phyloP scores from a whole-genome alignment of 2,329 filamentous ascomycete genomes.

The Amauroascus verrucosus region DNA sequence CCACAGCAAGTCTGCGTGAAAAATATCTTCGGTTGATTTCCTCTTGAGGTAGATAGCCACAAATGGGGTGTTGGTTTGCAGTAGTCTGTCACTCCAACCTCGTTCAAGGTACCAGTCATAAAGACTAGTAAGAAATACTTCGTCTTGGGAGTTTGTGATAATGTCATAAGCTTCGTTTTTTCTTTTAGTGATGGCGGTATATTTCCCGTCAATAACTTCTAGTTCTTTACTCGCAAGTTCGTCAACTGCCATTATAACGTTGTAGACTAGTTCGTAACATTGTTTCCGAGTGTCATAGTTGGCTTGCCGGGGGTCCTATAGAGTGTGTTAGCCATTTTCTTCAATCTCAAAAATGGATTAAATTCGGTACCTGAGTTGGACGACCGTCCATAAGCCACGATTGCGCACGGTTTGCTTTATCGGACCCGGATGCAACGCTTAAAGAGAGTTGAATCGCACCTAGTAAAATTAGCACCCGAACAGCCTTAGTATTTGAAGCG shows the following conservation, averaged over 20 bases:
- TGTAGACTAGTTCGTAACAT: slow-evolving; percentile 81
- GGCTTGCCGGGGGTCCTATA: slow-evolving; percentile 55
- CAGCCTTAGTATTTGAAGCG: slow-evolving; percentile 2
- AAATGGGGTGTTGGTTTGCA: slow-evolving; percentile 73
- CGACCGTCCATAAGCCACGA: slow-evolving; percentile 79
- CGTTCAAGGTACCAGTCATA: slow-evolving; percentile 94
- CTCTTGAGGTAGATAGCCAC: slow-evolving; percentile 78
- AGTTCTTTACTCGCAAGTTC: slow-evolving; percentile 56
- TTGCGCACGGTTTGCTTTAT: slow-evolving; percentile 75
- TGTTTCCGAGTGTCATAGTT: slow-evolving; percentile 61
- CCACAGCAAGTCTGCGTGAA: slow-evolving; percentile 84
- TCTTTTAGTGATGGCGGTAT: slow-evolving; percentile 65
- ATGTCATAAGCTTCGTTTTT: slow-evolving; percentile 81
- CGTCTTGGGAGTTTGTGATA: slow-evolving; percentile 76
- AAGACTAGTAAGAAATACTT: slow-evolving; percentile 91
- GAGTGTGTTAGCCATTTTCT: neutral
- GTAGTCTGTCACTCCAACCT: slow-evolving; percentile 72
- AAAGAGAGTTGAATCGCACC: slow-evolving; percentile 79
- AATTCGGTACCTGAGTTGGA: slow-evolving; percentile 44
- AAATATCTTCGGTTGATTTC: slow-evolving; percentile 59
- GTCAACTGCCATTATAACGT: slow-evolving; percentile 70
- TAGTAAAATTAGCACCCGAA: slow-evolving; percentile 18
- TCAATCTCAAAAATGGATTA: neutral
- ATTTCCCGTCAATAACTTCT: slow-evolving; percentile 65
- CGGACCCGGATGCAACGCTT: slow-evolving; percentile 69